Percentiles rank a stretch among this genome's conserved stretches.
Evolutionary conservation across 176 grass and related monocot species (phyloP).

Genomic region (Avena insularis): DNA sequence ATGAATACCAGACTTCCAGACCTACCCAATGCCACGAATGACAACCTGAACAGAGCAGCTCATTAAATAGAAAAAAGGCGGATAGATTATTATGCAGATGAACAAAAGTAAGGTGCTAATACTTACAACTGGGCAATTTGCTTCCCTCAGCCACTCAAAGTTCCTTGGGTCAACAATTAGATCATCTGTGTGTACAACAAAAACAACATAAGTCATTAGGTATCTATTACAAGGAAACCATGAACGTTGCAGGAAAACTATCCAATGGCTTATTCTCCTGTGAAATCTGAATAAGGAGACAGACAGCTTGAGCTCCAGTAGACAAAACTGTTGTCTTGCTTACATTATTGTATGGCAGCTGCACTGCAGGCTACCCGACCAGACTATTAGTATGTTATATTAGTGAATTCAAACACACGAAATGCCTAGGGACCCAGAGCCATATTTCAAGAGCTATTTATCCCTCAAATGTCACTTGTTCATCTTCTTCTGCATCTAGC

Average conservation of each 20-base stretch:
- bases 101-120: slow-evolving; percentile 32
- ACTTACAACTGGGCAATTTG: slow-evolving; percentile 95
- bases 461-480: background rate
- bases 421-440: background rate
- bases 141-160: slow-evolving; percentile 94
- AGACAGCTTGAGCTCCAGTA: background rate
- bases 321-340: background rate
- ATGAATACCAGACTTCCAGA: background rate
- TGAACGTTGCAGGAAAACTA: slow-evolving; percentile 6
- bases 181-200: slow-evolving; percentile 67
- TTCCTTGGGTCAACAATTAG: slow-evolving; percentile 97
- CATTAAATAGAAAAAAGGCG: slow-evolving; percentile 5
- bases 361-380: slow-evolving; percentile 9
- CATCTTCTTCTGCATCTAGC: background rate
- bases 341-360: background rate
- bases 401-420: slow-evolving; percentile 17
- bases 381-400: slow-evolving; percentile 19
- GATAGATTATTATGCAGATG: slow-evolving; percentile 34
- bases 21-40: slow-evolving; percentile 8
- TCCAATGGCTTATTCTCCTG: slow-evolving; percentile 18
- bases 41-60: slow-evolving; percentile 3
- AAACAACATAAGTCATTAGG: slow-evolving; percentile 30
- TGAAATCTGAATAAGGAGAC: background rate
- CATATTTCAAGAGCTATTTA: slow-evolving; percentile 18
- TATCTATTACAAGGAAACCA: background rate